Evolutionary conservation across 2,329 filamentous ascomycete species (phyloP).

Genomic region (Phialophora verrucosa): DNA sequence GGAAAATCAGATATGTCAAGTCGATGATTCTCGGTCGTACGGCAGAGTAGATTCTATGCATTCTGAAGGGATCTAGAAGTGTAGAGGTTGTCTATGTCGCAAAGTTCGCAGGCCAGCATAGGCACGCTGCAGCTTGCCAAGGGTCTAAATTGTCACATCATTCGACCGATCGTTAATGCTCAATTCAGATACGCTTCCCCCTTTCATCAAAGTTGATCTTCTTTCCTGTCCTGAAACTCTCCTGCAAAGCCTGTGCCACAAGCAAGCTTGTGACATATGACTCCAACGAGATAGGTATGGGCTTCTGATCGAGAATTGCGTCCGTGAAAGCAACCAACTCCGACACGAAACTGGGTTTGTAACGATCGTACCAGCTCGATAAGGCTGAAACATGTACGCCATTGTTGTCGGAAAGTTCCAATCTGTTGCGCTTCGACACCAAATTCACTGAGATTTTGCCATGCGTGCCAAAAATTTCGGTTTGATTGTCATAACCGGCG

Average conservation of each 20-base stretch:
- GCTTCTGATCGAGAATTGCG: slow-evolving; percentile 25
- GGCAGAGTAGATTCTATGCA: too few relatives aligned
- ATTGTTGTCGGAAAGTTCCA: slow-evolving; percentile 38
- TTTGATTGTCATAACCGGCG: slow-evolving; percentile 49
- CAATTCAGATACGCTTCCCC: slow-evolving; percentile 15
- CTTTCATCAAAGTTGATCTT: slow-evolving; percentile 25
- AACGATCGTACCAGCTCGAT: slow-evolving; percentile 41
- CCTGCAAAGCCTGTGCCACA: slow-evolving; percentile 31
- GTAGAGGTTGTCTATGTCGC: too few relatives aligned
- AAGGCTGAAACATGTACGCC: slow-evolving; percentile 39
- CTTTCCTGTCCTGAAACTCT: slow-evolving; percentile 25
- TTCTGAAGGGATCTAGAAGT: too few relatives aligned
- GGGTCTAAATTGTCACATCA: too few relatives aligned
- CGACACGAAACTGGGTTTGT: slow-evolving; percentile 40
- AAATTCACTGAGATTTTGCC: slow-evolving; percentile 48
- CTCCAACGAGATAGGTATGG: slow-evolving; percentile 26
- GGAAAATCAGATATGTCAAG: too few relatives aligned
- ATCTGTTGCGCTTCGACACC: slow-evolving; percentile 40
- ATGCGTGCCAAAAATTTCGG: slow-evolving; percentile 51
- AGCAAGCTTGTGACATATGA: slow-evolving; percentile 20
- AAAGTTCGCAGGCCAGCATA: too few relatives aligned
- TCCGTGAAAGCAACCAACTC: slow-evolving; percentile 41
- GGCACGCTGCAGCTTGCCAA: too few relatives aligned
- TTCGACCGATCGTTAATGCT: too few relatives aligned
- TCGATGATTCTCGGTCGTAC: too few relatives aligned